Base-by-base conservation (phyloP, 345 rosid species). In the Rhizophora mangle region DNA sequence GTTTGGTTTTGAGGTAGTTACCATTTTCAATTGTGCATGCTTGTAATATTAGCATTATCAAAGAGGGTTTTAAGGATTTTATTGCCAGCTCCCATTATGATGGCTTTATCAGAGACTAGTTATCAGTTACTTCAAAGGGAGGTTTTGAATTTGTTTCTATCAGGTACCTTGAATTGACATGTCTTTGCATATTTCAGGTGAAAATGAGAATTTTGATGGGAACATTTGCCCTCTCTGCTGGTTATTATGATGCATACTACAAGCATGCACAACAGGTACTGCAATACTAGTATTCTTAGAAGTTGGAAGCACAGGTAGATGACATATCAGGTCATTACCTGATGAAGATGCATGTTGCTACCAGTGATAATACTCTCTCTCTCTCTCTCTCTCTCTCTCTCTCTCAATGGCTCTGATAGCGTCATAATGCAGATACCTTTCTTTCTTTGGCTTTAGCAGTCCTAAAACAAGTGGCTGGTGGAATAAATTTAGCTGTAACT, bases 201-300 rank as follows among this genome's bases (percentile, higher is more conserved):
- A 91, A 93, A 82, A 93, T 84, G 97, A 86, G 98, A 80, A 91
- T 93, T 68, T 74, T 93, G 80, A 93, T 91, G 97, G 98, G 98
- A 80, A 89, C 97, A 29, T 93, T 91, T 78, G 98, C 91, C 63
- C 91, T 93, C 61, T 93, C 97, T 62, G 90, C 96, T 24, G 98
- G 97, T 67, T 93, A 91, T 79, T 93, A 93, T 73, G 95, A 93
- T 82, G 96, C 97, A 53, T 91, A 91, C 74, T 91, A 93, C 82
- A 93, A 88, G 80, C 94, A 97, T 57, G 96, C 98, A 54, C 98
- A 91, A 72, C 92, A 91, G 88, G 97, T 93, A 78, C 59, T 55
- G 16, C 27, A 55, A 55, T 43, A 55, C 6, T 0, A 55, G 29
- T 26, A 55, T 55, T n/a, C 15, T 55, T 55, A 21, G 9, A 22